Evolutionary conservation across 345 rosid species (phyloP).

Genomic region (Rubroshorea leprosula): DNA sequence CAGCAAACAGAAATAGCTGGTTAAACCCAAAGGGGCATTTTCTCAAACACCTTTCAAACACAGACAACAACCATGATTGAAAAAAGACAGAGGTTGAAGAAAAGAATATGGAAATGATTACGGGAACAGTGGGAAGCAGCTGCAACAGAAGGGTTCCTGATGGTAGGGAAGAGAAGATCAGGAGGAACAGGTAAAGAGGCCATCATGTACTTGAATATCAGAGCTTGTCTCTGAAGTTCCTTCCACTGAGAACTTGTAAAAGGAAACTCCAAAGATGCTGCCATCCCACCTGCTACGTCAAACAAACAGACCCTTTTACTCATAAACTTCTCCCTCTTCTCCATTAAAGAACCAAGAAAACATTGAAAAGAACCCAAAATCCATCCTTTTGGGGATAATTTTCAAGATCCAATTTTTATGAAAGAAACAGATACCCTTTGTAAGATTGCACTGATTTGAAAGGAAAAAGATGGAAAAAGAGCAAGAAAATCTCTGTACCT

Average conservation of each 20-base stretch:
- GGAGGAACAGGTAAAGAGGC: slow-evolving; percentile 79
- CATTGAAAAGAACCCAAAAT: not conserved
- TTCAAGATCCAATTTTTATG: not conserved
- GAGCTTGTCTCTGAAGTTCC: slow-evolving; percentile 83
- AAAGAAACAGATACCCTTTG: not conserved
- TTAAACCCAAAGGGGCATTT: not conserved
- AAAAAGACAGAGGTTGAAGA: not conserved
- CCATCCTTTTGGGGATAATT: not conserved
- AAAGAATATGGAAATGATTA: slow-evolving; percentile 9
- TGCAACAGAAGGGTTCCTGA: slow-evolving; percentile 18
- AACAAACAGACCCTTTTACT: slow-evolving; percentile 10
- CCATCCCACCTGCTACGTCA: slow-evolving; percentile 24
- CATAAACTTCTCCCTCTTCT: not conserved
- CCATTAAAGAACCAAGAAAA: slow-evolving; percentile 1
- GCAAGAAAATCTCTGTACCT: slow-evolving; percentile 9
- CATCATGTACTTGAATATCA: slow-evolving; percentile 79
- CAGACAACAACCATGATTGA: not conserved
- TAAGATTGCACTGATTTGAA: not conserved
- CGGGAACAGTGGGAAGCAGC: slow-evolving; percentile 27
- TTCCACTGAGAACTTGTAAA: slow-evolving; percentile 74
- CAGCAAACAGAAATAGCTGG: not conserved
- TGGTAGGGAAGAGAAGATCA: slow-evolving; percentile 46
- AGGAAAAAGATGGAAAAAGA: not conserved
- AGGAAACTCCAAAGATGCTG: slow-evolving; percentile 35
- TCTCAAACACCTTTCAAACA: not conserved